phyloP scores from a whole-genome alignment of 768 basidiomycete species.

The Kwoniella botswanensis region DNA sequence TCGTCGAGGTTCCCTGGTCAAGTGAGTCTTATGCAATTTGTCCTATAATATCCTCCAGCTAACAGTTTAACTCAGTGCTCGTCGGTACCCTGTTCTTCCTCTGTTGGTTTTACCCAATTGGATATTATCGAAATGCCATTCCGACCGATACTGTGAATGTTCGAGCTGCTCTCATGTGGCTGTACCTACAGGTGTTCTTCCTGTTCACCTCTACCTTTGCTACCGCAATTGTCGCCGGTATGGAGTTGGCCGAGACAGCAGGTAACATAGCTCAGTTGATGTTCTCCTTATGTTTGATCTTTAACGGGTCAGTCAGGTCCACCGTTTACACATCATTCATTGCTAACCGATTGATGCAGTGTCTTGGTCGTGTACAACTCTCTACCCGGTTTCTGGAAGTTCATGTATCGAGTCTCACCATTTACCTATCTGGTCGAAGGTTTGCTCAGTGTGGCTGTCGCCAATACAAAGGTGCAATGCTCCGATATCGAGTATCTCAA shows the following conservation, averaged over 20 bases:
- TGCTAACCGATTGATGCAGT: slow-evolving; percentile 28
- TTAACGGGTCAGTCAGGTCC: slow-evolving; percentile 57
- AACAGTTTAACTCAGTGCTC: slow-evolving; percentile 24
- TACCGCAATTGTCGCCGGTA: slow-evolving; percentile 59
- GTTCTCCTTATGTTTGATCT: slow-evolving; percentile 61
- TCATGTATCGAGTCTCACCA: slow-evolving; percentile 57
- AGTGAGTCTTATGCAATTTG: slow-evolving; percentile 16
- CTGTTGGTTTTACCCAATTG: slow-evolving; percentile 59
- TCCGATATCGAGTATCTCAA: slow-evolving; percentile 70
- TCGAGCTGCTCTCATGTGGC: slow-evolving; percentile 61
- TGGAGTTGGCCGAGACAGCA: slow-evolving; percentile 59
- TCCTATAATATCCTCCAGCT: not conserved
- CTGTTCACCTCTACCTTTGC: slow-evolving; percentile 59
- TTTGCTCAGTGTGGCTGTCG: slow-evolving; percentile 59
- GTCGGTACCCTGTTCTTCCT: slow-evolving; percentile 55
- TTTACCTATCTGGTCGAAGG: slow-evolving; percentile 58
- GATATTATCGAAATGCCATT: slow-evolving; percentile 60
- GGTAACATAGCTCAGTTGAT: slow-evolving; percentile 61
- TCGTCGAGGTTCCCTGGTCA: slow-evolving; percentile 50
- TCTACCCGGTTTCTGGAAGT: slow-evolving; percentile 57
- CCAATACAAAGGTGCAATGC: slow-evolving; percentile 71
- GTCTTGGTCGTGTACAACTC: slow-evolving; percentile 46
- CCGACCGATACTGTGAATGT: slow-evolving; percentile 56
- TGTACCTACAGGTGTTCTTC: slow-evolving; percentile 60
- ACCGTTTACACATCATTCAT: not conserved